Evolutionary conservation across 441 rosid species (phyloP).

Genomic region (Syzygium malaccense): DNA sequence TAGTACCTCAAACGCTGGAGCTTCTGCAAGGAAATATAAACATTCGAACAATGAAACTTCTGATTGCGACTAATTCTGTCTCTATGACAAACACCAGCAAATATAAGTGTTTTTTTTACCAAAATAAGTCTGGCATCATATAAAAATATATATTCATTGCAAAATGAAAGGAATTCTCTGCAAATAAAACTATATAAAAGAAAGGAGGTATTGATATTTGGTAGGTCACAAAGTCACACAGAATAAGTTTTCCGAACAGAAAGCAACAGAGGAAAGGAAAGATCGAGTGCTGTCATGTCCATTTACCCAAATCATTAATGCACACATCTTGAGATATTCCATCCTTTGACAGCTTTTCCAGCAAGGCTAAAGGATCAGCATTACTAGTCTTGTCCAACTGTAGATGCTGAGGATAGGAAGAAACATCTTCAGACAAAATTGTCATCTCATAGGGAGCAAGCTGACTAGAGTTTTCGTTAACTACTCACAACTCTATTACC

Average conservation of each 20-base stretch:
- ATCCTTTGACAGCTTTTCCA: conserved; percentile 59
- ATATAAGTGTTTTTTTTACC: background rate
- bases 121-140: background rate
- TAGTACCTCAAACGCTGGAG: conserved; percentile 86
- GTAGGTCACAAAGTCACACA: background rate
- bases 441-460: background rate
- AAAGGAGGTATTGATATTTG: background rate
- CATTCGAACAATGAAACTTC: background rate
- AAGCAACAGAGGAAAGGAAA: background rate
- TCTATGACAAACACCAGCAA: background rate
- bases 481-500: conserved; percentile 28
- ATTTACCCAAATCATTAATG: conserved; percentile 84
- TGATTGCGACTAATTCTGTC: background rate
- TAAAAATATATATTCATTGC: background rate
- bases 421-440: background rate
- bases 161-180: background rate
- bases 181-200: background rate
- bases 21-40: conserved; percentile 44
- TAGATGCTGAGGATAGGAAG: conserved; percentile 42
- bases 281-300: background rate
- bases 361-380: conserved; percentile 61
- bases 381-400: conserved; percentile 62
- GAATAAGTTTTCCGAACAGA: background rate
- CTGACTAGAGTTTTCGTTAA: background rate
- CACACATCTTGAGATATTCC: conserved; percentile 88